Base-by-base conservation (phyloP, 129 eudicot species). In the Lactuca saligna region DNA sequence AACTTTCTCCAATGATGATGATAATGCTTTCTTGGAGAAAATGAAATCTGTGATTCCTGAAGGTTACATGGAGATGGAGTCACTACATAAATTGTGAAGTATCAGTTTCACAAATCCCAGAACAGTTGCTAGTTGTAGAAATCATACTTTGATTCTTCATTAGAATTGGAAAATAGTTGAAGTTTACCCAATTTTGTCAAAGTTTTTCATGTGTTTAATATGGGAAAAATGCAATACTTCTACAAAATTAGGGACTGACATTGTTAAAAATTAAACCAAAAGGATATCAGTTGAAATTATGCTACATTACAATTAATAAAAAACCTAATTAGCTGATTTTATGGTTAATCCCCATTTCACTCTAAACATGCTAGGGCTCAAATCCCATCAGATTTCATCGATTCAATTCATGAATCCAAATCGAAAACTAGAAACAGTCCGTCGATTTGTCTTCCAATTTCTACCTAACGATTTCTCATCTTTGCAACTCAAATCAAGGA, bases 21-120 rank as follows among this genome's bases (percentile, higher is more conserved):
- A 74, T 25, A 48, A 62, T 63, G 46, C 25, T 38, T 83, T 85
- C 63, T 54, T 42, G 37, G 61, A 17, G 35, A 91, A 71, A 82
- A 68, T 91, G 86, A 88, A 73, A 68, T 39, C 53, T 49, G 81
- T 57, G 37, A 66, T 86, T 48, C 48, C 82, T 8, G 79, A 69
- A 53, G 57, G 64, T 48, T 87, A 54, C 49, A 55, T 82, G 17
- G 88, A 54, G 41, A 55, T 82, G 17, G 88, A 85, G 35, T 81
- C 51, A 0, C n/a, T 46, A 0, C 3, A 46, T 72, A 76, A 83
- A 70, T 64, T 85, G 20, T 78, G 78, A 76, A 41, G 63, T 34
- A 31, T 13, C 20, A 46, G 5, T 46, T 46, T 31, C 29, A 44
- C 49, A 31, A 50, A 6, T 39, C 14, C 16, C 20, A 10, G 44